These are phyloP conservation scores for Trametes versicolor DNA, from an alignment of 1,284 basidiomycete genomes.

Conservation along the genomic window DNA sequence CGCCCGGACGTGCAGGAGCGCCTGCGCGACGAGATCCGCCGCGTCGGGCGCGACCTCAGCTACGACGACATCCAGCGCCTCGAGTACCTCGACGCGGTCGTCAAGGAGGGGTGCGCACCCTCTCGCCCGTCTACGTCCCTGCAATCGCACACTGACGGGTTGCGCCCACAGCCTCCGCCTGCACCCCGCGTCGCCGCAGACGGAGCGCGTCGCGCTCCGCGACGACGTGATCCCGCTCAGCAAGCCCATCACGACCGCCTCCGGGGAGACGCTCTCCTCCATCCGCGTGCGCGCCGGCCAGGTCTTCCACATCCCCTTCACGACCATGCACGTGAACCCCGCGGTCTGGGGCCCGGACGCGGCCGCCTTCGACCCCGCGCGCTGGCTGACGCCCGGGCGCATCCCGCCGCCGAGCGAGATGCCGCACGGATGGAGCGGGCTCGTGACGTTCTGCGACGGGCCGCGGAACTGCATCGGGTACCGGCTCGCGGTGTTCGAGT, in stretches of 20 bases:
- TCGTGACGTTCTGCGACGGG: slow-evolving; percentile 53
- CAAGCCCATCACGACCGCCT: slow-evolving; percentile 45
- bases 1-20: slow-evolving; percentile 57
- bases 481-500: slow-evolving; percentile 47
- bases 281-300: slow-evolving; percentile 52
- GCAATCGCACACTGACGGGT: not conserved
- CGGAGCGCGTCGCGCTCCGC: slow-evolving; percentile 47
- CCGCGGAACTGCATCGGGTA: slow-evolving; percentile 53
- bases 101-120: slow-evolving; percentile 37
- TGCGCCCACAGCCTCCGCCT: slow-evolving; percentile 48
- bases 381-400: slow-evolving; percentile 45
- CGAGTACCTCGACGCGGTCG: slow-evolving; percentile 66
- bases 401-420: slow-evolving; percentile 43
- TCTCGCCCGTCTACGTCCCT: not conserved
- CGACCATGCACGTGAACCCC: slow-evolving; percentile 48
- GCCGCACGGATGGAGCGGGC: slow-evolving; percentile 44
- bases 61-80: slow-evolving; percentile 58
- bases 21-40: slow-evolving; percentile 60
- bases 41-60: slow-evolving; percentile 36
- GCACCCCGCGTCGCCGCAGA: slow-evolving; percentile 50
- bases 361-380: slow-evolving; percentile 52
- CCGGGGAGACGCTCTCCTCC: slow-evolving; percentile 45
- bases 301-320: slow-evolving; percentile 47
- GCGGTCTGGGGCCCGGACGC: slow-evolving; percentile 55
- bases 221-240: slow-evolving; percentile 58